Evolutionary conservation across 768 basidiomycete species (phyloP).

Genomic region (Tubosaeta brunneosetosa): DNA sequence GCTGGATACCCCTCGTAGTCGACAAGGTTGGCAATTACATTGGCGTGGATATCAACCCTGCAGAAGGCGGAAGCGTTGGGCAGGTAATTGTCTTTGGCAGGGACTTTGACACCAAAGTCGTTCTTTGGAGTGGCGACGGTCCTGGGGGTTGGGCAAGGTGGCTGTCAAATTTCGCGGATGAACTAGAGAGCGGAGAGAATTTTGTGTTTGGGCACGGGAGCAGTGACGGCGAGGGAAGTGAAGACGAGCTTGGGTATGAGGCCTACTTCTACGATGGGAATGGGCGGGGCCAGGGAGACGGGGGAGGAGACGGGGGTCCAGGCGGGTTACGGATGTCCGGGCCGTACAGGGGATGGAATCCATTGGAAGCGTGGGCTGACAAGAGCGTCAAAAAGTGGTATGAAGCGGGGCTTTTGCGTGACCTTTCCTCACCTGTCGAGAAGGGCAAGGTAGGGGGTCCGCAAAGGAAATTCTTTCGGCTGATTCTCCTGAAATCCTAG

Average conservation of each 20-base stretch:
- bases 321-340: slow-evolving; percentile 74
- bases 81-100: slow-evolving; percentile 99
- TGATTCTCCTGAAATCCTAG: slow-evolving; percentile 27
- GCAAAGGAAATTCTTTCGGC: slow-evolving; percentile 6
- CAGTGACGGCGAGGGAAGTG: slow-evolving; percentile 65
- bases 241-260: slow-evolving; percentile 83
- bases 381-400: slow-evolving; percentile 84
- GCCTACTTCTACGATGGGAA: slow-evolving; percentile 81
- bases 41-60: slow-evolving; percentile 91
- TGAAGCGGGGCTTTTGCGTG: slow-evolving; percentile 66
- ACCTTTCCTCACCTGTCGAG: slow-evolving; percentile 36
- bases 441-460: slow-evolving; percentile 43
- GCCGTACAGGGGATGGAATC: slow-evolving; percentile 89
- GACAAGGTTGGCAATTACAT: slow-evolving; percentile 97
- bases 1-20: slow-evolving; percentile 93
- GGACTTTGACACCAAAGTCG: slow-evolving; percentile 97
- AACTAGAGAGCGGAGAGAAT: slow-evolving; percentile 85
- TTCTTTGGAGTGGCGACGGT: slow-evolving; percentile 90
- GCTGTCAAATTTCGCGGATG: slow-evolving; percentile 87
- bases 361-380: slow-evolving; percentile 92
- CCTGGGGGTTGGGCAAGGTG: slow-evolving; percentile 92
- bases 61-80: slow-evolving; percentile 65
- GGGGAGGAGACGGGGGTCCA: slow-evolving; percentile 67
- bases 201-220: slow-evolving; percentile 65
- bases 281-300: slow-evolving; percentile 73